These are phyloP conservation scores for Vararia minispora DNA, from an alignment of 768 basidiomycete species.

Conservation along the genomic window DNA sequence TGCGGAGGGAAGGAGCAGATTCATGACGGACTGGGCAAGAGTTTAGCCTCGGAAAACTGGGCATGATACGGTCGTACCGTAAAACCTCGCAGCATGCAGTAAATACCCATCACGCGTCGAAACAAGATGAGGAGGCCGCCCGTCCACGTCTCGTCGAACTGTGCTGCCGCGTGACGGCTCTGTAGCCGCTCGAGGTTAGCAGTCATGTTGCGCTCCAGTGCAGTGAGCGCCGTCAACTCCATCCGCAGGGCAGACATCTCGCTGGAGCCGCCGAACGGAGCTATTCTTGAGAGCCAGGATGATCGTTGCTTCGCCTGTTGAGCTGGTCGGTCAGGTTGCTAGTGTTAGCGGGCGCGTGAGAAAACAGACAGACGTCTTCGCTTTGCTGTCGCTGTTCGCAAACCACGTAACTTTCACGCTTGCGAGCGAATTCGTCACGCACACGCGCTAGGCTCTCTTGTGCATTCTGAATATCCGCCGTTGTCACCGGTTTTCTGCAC, in stretches of 20 bases:
- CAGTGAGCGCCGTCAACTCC: conserved; percentile 10
- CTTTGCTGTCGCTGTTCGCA: too few species aligned
- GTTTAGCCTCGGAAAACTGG: neutral
- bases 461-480: conserved; percentile 40
- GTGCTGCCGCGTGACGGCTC: conserved; percentile 3
- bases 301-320: too few species aligned
- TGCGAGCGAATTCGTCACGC: conserved; percentile 40
- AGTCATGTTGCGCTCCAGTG: conserved; percentile 11
- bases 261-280: neutral
- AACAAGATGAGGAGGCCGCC: conserved; percentile 11
- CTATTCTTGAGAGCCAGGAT: neutral
- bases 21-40: conserved; percentile 33
- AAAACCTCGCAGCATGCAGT: conserved; percentile 23
- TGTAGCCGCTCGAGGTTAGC: conserved; percentile 7
- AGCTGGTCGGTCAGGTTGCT: too few species aligned
- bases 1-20: conserved; percentile 31
- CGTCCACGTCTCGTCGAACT: conserved; percentile 8
- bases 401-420: conserved; percentile 19
- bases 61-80: conserved; percentile 17
- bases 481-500: conserved; percentile 30
- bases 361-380: too few species aligned
- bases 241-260: neutral
- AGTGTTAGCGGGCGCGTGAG: too few species aligned
- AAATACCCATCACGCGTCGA: conserved; percentile 7
- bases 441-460: conserved; percentile 51